Conservation (phyloP, 2,329 filamentous ascomycete genomes). For the Cladobotryum protrusum region DNA sequence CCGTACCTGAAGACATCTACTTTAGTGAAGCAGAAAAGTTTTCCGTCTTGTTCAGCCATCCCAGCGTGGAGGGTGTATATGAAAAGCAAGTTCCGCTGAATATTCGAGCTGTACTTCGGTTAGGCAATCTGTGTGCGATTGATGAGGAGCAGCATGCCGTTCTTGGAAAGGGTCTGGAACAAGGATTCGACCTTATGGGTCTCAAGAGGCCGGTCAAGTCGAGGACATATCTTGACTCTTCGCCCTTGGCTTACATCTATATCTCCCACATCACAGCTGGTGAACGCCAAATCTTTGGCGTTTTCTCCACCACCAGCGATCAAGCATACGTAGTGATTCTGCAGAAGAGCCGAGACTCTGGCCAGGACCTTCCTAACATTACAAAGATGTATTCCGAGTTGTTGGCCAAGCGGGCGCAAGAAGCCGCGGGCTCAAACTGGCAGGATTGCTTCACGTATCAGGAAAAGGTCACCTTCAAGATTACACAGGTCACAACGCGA, state of each 20-base stretch:
- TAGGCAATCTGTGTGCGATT: slow-evolving; percentile 89
- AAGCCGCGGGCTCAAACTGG: slow-evolving; percentile 63
- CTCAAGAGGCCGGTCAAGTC: slow-evolving; percentile 62
- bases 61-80: slow-evolving; percentile 94
- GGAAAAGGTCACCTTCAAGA: slow-evolving; percentile 77
- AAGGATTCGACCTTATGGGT: slow-evolving; percentile 81
- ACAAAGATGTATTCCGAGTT: slow-evolving; percentile 81
- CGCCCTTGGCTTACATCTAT: slow-evolving; percentile 76
- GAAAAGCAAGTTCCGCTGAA: slow-evolving; percentile 87
- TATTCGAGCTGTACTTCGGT: slow-evolving; percentile 76
- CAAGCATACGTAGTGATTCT: slow-evolving; percentile 86
- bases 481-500: slow-evolving; percentile 79
- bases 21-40: slow-evolving; percentile 80
- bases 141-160: slow-evolving; percentile 87
- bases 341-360: slow-evolving; percentile 69
- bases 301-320: slow-evolving; percentile 77
- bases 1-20: slow-evolving; percentile 82
- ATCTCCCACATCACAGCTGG: slow-evolving; percentile 88
- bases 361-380: slow-evolving; percentile 81
- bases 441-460: slow-evolving; percentile 83
- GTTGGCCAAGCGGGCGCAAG: slow-evolving; percentile 58
- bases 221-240: slow-evolving; percentile 65
- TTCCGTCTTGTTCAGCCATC: slow-evolving; percentile 76
- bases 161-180: slow-evolving; percentile 83
- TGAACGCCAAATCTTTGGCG: slow-evolving; percentile 85